Evolutionary conservation across 352 stramenopile genomes (phyloP).

Genomic region (Pythium aristosporum): DNA sequence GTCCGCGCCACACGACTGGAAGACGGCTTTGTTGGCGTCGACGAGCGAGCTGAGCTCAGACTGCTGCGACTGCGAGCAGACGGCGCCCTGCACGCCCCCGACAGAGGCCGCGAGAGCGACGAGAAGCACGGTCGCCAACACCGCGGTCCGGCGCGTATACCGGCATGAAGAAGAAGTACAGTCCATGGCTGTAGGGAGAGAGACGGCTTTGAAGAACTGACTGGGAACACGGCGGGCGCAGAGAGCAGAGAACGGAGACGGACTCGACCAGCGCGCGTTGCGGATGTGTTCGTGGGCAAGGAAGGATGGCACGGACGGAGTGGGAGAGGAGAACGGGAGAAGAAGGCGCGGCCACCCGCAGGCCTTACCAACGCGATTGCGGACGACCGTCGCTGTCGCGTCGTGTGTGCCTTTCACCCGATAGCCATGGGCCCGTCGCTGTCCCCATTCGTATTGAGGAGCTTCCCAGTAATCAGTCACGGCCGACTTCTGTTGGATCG

Average conservation of each 20-base stretch:
- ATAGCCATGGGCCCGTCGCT: not conserved
- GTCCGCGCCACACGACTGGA: constrained; percentile 19
- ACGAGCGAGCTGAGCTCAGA: constrained; percentile 8
- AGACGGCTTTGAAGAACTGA: not conserved
- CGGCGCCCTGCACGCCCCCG: constrained; percentile 6
- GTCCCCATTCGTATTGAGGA: not conserved
- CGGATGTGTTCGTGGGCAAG: too few relatives aligned
- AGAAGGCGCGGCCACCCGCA: too few relatives aligned
- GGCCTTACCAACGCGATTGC: too few relatives aligned
- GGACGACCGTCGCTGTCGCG: not conserved
- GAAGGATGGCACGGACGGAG: too few relatives aligned
- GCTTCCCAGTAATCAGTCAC: too few relatives aligned
- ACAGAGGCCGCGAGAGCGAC: not conserved
- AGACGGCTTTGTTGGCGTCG: constrained; percentile 20
- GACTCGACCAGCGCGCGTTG: too few relatives aligned
- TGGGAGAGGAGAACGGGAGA: too few relatives aligned
- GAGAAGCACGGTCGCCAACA: not conserved
- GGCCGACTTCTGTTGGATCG: not conserved
- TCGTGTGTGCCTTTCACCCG: not conserved
- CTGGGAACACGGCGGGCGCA: not conserved
- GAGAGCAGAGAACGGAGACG: not conserved
- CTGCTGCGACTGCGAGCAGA: constrained; percentile 21
- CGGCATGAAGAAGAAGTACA: not conserved
- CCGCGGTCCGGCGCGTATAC: not conserved
- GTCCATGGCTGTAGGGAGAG: not conserved